Conservation (phyloP, 176 grass and related monocot genomes). For the Carex myosuroides region DNA sequence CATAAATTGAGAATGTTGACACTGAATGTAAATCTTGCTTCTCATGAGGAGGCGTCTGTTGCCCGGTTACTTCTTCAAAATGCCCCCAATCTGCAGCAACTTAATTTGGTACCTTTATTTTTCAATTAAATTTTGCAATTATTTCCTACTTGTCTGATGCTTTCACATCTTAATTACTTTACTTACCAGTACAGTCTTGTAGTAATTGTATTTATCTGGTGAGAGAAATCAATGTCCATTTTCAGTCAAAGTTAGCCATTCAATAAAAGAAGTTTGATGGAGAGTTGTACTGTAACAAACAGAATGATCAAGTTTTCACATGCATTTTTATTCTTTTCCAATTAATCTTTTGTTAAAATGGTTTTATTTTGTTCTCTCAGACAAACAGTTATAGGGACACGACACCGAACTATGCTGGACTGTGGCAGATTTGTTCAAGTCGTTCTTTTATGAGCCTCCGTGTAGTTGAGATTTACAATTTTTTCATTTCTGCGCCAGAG, state of each 20-base stretch:
- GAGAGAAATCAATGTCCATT: too few relatives aligned
- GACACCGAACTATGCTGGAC: neutral
- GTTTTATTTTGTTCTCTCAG: neutral
- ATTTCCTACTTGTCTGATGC: neutral
- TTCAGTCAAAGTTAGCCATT: neutral
- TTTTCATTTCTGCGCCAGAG: neutral
- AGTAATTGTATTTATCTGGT: neutral
- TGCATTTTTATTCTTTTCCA: neutral
- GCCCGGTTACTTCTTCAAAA: neutral
- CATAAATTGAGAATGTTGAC: constrained; percentile 13
- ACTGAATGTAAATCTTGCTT: constrained; percentile 1
- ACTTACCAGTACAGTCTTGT: neutral
- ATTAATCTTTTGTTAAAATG: neutral
- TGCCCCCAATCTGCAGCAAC: neutral
- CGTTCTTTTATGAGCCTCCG: neutral
- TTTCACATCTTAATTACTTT: neutral
- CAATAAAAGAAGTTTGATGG: neutral
- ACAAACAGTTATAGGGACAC: neutral
- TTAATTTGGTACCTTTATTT: neutral
- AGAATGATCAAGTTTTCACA: neutral
- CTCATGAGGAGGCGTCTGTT: neutral
- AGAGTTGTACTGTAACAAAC: neutral
- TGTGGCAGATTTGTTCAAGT: neutral
- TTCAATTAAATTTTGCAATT: neutral
- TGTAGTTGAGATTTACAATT: neutral